These are phyloP conservation scores for Fusarium brevicatenulatum DNA, from an alignment of 2,329 filamentous ascomycete genomes.

Conservation along the genomic window DNA sequence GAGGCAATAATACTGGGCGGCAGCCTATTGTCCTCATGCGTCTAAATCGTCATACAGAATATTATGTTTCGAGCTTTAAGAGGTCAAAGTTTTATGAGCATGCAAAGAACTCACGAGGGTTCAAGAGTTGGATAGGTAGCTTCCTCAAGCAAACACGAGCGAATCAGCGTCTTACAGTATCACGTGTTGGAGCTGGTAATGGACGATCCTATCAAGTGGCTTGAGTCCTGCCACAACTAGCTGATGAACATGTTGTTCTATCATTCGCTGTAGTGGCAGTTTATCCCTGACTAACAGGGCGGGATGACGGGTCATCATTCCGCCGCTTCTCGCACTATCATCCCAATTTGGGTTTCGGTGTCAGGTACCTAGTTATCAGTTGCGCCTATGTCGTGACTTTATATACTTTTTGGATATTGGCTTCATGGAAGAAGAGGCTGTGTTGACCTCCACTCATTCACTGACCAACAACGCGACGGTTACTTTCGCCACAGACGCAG, in stretches of 20 bases:
- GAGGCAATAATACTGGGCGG: neutral
- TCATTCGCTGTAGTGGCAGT: conserved; percentile 36
- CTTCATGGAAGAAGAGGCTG: neutral
- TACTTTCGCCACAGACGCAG: neutral
- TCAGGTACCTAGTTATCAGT: neutral
- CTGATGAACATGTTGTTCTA: conserved; percentile 4
- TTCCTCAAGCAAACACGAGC: conserved; percentile 8
- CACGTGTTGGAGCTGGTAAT: conserved; percentile 34
- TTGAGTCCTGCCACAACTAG: conserved; percentile 26
- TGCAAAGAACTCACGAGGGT: neutral
- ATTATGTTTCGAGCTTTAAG: neutral
- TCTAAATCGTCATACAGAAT: neutral
- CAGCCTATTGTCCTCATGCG: neutral
- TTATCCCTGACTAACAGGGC: conserved; percentile 3
- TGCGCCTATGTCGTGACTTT: neutral
- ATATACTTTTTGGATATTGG: neutral
- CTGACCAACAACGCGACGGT: neutral
- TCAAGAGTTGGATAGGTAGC: conserved; percentile 2
- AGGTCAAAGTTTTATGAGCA: neutral
- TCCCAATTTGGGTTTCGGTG: conserved; percentile 23
- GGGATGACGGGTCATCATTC: conserved; percentile 46
- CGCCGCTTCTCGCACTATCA: conserved; percentile 41
- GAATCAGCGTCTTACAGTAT: conserved; percentile 35
- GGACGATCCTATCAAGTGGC: conserved; percentile 22
- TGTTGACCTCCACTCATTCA: neutral